phyloP scores from a whole-genome alignment of 2,329 filamentous ascomycete species.

The Talaromyces sp. region DNA sequence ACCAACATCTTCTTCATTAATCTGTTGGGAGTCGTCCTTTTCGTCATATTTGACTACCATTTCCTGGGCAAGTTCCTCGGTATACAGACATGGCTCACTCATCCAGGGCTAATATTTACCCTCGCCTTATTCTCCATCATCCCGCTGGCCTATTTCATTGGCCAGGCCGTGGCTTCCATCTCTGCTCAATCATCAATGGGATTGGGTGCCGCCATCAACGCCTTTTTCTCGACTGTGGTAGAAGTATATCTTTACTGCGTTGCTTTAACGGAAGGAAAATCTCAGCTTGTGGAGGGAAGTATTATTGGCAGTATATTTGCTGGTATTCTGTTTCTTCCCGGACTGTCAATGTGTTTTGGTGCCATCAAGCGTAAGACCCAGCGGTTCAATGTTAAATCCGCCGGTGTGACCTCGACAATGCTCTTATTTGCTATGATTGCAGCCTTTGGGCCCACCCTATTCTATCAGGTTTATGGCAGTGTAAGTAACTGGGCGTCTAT shows the following conservation, averaged over 20 bases:
- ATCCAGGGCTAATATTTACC: slow-evolving; percentile 82
- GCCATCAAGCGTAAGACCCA: slow-evolving; percentile 98
- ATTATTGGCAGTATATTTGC: slow-evolving; percentile 98
- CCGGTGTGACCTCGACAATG: slow-evolving; percentile 97
- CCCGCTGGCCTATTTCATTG: slow-evolving; percentile 96
- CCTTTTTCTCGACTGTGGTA: slow-evolving; percentile 96
- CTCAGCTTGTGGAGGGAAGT: slow-evolving; percentile 89
- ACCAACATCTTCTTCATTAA: slow-evolving; percentile 99
- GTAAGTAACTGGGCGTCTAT: slow-evolving; percentile 50
- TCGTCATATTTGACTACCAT: slow-evolving; percentile 91
- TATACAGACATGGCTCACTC: slow-evolving; percentile 73
- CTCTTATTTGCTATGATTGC: slow-evolving; percentile 93
- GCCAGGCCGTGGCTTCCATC: slow-evolving; percentile 96
- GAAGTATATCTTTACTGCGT: slow-evolving; percentile 98
- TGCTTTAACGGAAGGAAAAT: slow-evolving; percentile 88
- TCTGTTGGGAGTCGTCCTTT: slow-evolving; percentile 87
- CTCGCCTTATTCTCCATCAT: slow-evolving; percentile 89
- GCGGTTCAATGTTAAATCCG: slow-evolving; percentile 94
- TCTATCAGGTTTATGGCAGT: slow-evolving; percentile 98
- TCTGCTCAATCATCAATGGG: slow-evolving; percentile 99
- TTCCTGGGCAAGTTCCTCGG: slow-evolving; percentile 71
- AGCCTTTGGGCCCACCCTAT: slow-evolving; percentile 91
- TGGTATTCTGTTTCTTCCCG: slow-evolving; percentile 90
- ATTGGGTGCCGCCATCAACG: slow-evolving; percentile 92
- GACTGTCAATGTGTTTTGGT: slow-evolving; percentile 97